Evolutionary conservation across 1,139 yeast genomes (phyloP), one percentile per base, ranked within the genome.

Genomic region (Hansenula lynferdii): DNA sequence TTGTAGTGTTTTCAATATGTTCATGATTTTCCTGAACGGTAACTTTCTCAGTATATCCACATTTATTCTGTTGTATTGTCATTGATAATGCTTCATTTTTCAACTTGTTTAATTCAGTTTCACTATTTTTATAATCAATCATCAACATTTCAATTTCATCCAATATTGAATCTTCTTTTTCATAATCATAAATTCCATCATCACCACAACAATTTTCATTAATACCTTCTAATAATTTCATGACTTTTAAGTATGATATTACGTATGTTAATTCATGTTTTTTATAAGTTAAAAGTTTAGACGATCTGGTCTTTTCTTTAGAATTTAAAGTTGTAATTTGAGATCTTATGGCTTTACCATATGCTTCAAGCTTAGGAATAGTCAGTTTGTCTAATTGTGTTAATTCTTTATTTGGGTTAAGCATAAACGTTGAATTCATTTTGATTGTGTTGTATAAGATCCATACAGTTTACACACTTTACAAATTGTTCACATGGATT

Each of bases 161-260:
- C 33, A 47, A 34, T 5, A 47, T 40, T 37, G 42, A 41, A 34
- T 41, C 40, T 36, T 47, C 51, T 28, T 39, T 42, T 3, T 44
- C 48, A 28, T 45, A 47, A 31, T 47, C 48, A 27, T 47, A 47
- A n/a, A 36, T 35, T 12, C 28, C 28, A 7, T 41, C 38, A 22
- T 44, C 38, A 5, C 36, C 29, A 23, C 45, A 44, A 6, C 37
- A 31, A 12, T 39, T 36, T 8, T 42, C 40, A n/a, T n/a, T n/a
- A n/a, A 43, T 20, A 3, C 43, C 32, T 18, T 43, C 45, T n/a
- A 45, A 34, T 15, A 31, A 35, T 31, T 38, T 35, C 33, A 44
- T 23, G 14, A 44, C 33, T 14, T 30, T 17, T 6, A 42, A 26
- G 24, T 44, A 41, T 2, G 48, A 36, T 17, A 36, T 34, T 17